Evolutionary conservation across 192 early-diverging fungal genomes (phyloP), one percentile per base, ranked within the genome.

Genomic region (Coemansia asiatica): DNA sequence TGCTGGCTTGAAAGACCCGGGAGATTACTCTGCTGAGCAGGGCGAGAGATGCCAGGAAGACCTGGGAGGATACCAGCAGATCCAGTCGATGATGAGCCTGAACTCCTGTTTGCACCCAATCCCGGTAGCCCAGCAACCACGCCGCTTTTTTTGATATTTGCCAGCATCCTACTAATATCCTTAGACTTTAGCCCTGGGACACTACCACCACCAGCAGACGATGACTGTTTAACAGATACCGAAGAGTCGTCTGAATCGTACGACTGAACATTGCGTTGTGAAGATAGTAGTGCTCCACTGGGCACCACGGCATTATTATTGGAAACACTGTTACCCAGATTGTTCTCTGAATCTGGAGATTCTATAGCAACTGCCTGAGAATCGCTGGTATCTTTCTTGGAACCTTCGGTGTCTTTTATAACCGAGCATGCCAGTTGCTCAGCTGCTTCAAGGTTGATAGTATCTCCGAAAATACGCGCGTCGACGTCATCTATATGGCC

Each of bases 151-250:
- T 71, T 80, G 51, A 80, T 70, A 21, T 74, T 74, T 18, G 77
- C 71, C 56, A 80, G 58, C 68, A 80, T 67, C 1, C 69, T 61
- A 6, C 77, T 63, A 22, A 80, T 61, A 35, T 74, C 65, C 0
- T 33, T 58, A 33, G 77, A 62, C 54, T 73, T 65, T 63, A 80
- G 44, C 5, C 77, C 72, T 5, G 76, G 67, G n/a, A n/a, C n/a
- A n/a, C n/a, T n/a, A 29, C 64, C 38, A 7, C 19, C 46, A 21
- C 67, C 65, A 12, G 57, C 51, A 13, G 67, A 16, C 48, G 67
- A 46, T 18, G 33, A 23, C 10, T 0, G 22, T n/a, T 25, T 47
- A 15, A 58, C 46, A 15, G 29, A 27, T 18, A n/a, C 9, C 22
- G 54, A 23, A 1, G 54, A 56, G 19, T 23, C 31, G 23, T 26